phyloP scores from a whole-genome alignment of 192 early-diverging fungal species.

The Coemansia sp. region DNA sequence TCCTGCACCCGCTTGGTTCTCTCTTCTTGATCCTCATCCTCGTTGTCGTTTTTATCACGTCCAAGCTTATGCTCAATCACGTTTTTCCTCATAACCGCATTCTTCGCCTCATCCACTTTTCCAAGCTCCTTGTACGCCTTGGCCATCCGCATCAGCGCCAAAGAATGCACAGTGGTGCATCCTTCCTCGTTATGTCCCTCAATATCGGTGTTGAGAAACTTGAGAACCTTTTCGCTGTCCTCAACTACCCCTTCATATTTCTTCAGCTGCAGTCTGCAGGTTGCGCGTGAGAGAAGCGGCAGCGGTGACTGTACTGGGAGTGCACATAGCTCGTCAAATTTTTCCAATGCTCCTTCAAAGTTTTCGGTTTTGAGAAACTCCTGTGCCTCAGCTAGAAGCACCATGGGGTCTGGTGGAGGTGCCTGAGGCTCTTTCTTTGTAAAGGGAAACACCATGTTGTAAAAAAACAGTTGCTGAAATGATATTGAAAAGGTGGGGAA shows the following conservation, averaged over 20 bases:
- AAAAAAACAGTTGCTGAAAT: neutral
- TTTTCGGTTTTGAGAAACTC: conserved; percentile 46
- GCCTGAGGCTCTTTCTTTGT: conserved; percentile 41
- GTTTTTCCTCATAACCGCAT: conserved; percentile 53
- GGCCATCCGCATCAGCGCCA: conserved; percentile 57
- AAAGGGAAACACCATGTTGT: conserved; percentile 36
- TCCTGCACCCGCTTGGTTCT: neutral
- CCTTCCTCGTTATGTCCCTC: conserved; percentile 44
- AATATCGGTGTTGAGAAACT: conserved; percentile 53
- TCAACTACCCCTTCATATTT: conserved; percentile 46
- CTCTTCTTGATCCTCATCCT: neutral
- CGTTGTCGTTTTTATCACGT: conserved; percentile 16
- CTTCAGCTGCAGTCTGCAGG: conserved; percentile 51
- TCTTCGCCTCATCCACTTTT: conserved; percentile 46
- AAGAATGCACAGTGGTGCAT: conserved; percentile 55
- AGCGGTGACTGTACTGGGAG: conserved; percentile 54
- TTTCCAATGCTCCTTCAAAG: conserved; percentile 47
- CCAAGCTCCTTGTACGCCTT: conserved; percentile 58
- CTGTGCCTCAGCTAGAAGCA: conserved; percentile 51
- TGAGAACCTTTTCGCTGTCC: conserved; percentile 54
- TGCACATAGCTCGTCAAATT: conserved; percentile 55
- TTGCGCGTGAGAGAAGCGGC: conserved; percentile 50
- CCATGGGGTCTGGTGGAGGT: conserved; percentile 36
- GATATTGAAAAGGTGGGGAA: neutral
- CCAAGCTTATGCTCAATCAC: conserved; percentile 56